Conservation (phyloP, 106 monocot species). For the Gastrodia elata region DNA sequence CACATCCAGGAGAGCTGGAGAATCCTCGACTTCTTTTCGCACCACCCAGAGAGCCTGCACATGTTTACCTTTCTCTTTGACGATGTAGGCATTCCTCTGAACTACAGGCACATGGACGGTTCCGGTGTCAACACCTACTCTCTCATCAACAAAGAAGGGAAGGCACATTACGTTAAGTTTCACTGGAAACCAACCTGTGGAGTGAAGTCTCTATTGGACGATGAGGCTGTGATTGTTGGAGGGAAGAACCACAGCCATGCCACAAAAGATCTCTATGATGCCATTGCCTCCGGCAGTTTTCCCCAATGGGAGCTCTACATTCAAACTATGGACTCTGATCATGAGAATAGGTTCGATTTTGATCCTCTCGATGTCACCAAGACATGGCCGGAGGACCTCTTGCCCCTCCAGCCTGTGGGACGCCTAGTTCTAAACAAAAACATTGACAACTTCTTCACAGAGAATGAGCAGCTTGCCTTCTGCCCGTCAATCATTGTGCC, state of each 20-base stretch:
- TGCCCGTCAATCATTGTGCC: conserved; percentile 57
- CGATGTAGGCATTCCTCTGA: conserved; percentile 60
- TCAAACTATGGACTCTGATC: conserved; percentile 65
- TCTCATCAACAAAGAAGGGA: conserved; percentile 56
- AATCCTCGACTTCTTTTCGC: conserved; percentile 82
- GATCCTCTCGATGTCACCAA: conserved; percentile 90
- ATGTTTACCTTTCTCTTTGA: conserved; percentile 85
- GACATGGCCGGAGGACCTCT: conserved; percentile 77
- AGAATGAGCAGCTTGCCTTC: conserved; percentile 70
- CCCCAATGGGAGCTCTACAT: conserved; percentile 86
- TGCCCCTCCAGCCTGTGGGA: conserved; percentile 83
- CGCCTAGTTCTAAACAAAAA: conserved; percentile 81
- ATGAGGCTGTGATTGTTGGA: conserved; percentile 63
- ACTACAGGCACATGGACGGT: conserved; percentile 90
- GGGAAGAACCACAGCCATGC: conserved; percentile 82
- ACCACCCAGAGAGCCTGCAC: conserved; percentile 81
- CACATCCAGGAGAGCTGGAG: conserved; percentile 85
- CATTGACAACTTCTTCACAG: conserved; percentile 65
- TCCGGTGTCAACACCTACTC: conserved; percentile 79
- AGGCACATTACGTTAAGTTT: conserved; percentile 71
- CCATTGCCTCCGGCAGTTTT: conserved; percentile 66
- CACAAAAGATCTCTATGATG: conserved; percentile 69
- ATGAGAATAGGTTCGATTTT: conserved; percentile 76
- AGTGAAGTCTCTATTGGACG: conserved; percentile 67
- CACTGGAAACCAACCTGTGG: conserved; percentile 89